Percentiles rank a stretch among this genome's conserved stretches.
Conservation (phyloP, 116 monocot genomes). For the Phalaenopsis hybrid region DNA sequence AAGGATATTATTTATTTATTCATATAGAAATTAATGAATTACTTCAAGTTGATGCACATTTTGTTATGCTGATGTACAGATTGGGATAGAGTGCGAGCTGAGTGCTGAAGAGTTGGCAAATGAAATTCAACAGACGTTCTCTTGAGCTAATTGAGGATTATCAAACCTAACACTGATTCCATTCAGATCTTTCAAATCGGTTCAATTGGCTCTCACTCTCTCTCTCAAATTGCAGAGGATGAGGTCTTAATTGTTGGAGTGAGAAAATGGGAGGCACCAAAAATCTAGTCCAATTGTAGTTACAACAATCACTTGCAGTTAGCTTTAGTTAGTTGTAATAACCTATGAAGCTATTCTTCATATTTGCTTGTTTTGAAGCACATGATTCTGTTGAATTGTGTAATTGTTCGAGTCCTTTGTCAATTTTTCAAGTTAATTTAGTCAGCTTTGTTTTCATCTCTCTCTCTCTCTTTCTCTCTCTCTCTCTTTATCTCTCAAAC, state of each 20-base stretch:
- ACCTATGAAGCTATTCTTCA: background rate
- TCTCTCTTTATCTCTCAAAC: too few relatives aligned
- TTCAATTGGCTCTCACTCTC: background rate
- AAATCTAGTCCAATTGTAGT: slow-evolving; percentile 35
- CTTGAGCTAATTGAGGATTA: background rate
- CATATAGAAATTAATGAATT: too few relatives aligned
- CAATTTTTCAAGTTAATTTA: too few relatives aligned
- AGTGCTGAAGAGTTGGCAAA: slow-evolving; percentile 88
- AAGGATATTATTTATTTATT: too few relatives aligned
- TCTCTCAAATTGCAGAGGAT: background rate
- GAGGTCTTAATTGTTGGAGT: background rate
- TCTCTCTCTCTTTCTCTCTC: too few relatives aligned
- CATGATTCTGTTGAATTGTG: background rate
- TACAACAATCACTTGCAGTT: background rate
- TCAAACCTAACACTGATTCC: background rate
- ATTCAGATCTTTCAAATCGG: background rate
- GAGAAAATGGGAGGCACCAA: slow-evolving; percentile 27
- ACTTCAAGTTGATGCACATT: too few relatives aligned
- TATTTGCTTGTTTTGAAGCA: too few relatives aligned
- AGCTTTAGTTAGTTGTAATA: background rate
- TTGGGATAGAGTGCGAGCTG: slow-evolving; percentile 89
- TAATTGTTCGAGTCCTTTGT: background rate
- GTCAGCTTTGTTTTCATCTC: too few relatives aligned
- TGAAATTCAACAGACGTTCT: slow-evolving; percentile 80
- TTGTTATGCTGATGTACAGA: slow-evolving; percentile 30